Evolutionary conservation across 1,139 yeast species (phyloP), one percentile per base, ranked within the genome.

Genomic region (Hansenula sp.): DNA sequence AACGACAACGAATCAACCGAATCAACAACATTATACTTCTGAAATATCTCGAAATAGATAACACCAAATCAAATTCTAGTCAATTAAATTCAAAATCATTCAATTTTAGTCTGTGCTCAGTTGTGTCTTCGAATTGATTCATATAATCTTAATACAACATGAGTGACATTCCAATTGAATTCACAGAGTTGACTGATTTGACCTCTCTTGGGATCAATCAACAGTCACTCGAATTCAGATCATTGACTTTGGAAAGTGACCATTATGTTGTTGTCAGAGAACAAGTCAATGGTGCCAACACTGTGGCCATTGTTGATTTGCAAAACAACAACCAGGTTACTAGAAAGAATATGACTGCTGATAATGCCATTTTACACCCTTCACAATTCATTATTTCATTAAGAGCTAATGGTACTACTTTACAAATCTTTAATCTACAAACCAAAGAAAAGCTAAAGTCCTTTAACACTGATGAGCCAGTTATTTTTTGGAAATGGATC

Each of bases 361-460:
- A 94, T 66, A 86, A 90, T 50, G 97, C 97, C 39, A 92, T 94
- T 60, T 83, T 94, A 95, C 96, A 90, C 64, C 97, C 98, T 16
- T 62, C 69, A 24, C 83, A 88, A 63, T 78, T 82, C 65, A 90
- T 92, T 51, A 90, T 94, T 55, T 89, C 96, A 19, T 77, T 94
- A 51, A 77, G 97, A 60, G 97, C 98, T 36, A 94, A 90, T 59
- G 97, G 97, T 50, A 88, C 96, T 42, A 89, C 96, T 34, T 77
- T 90, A 48, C 98, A 92, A 69, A 86, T 92, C 53, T 95, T 92
- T 69, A 88, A 94, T 65, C 74, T 94, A 57, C 88, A 81, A 39
- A 69, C 89, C 26, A 89, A 90, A 65, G 90, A 88, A 64, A 79
- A 96, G 60, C 75, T 94, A 61, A 90, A 90, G 71, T 85, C 95